phyloP scores from a whole-genome alignment of 768 basidiomycete species.

The Coprinellus aureogranulatus region DNA sequence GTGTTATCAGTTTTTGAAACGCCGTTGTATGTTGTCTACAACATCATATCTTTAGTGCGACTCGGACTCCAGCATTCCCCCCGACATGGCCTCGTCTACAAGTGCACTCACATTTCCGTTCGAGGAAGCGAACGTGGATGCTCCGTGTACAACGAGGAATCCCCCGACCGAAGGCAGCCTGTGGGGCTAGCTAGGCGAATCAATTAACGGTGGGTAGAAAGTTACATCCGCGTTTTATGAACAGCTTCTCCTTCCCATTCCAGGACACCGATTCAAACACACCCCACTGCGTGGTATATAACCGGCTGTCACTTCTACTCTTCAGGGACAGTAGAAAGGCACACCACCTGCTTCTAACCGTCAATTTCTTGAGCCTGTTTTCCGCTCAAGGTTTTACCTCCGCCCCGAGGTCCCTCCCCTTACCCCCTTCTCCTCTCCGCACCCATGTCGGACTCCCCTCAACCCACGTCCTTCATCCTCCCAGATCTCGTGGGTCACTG shows the following conservation, averaged over 20 bases:
- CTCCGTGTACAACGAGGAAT: background rate
- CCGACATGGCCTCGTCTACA: background rate
- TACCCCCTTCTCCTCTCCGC: background rate
- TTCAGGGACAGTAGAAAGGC: constrained; percentile 6
- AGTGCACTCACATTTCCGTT: background rate
- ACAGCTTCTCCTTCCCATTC: constrained; percentile 9
- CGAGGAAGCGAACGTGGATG: too few relatives aligned
- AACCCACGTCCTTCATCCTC: constrained; percentile 42
- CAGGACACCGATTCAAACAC: constrained; percentile 1
- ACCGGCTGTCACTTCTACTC: constrained; percentile 3
- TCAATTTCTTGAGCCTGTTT: background rate
- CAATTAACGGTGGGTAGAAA: constrained; percentile 11
- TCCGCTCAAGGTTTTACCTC: constrained; percentile 2
- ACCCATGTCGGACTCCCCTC: background rate
- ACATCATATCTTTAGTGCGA: too few relatives aligned
- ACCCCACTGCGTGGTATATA: constrained; percentile 3
- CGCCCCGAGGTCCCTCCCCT: background rate
- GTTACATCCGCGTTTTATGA: constrained; percentile 12
- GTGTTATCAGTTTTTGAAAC: background rate
- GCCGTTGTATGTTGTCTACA: too few relatives aligned
- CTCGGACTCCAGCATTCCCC: background rate
- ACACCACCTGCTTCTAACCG: constrained; percentile 7
- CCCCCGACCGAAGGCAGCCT: constrained; percentile 5
- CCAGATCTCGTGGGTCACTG: constrained; percentile 56
- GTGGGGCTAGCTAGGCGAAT: constrained; percentile 9